These are phyloP conservation scores for Ophiosphaerella narmari DNA, from an alignment of 2,329 filamentous ascomycete species.

Conservation along the genomic window DNA sequence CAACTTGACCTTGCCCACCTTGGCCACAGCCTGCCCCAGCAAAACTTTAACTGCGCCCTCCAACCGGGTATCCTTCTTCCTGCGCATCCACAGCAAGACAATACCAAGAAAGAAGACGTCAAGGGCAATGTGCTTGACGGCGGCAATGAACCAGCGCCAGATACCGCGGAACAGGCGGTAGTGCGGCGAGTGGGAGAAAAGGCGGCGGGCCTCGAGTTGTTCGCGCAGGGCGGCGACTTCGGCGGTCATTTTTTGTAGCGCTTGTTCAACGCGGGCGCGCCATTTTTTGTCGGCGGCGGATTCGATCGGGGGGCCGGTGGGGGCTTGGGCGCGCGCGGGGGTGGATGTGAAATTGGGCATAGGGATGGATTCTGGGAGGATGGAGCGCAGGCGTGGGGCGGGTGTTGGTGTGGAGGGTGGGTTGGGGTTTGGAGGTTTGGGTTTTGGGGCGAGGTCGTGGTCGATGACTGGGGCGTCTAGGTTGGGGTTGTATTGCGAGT, in stretches of 20 bases:
- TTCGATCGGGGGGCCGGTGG: constrained; percentile 6
- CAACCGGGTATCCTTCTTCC: constrained; percentile 70
- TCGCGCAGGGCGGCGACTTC: constrained; percentile 92
- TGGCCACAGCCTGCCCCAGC: constrained; percentile 54
- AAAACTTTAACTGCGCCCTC: constrained; percentile 75
- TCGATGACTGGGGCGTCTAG: constrained; percentile 33
- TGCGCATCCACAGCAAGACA: constrained; percentile 73
- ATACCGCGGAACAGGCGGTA: constrained; percentile 62
- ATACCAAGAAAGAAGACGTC: constrained; percentile 70
- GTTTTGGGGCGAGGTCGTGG: constrained; percentile 14
- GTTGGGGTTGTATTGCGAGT: constrained; percentile 49
- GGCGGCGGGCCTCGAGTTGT: constrained; percentile 78
- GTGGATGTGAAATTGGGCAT: constrained; percentile 16
- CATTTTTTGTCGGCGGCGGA: constrained; percentile 62
- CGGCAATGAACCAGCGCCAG: constrained; percentile 68
- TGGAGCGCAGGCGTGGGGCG: constrained; percentile 17
- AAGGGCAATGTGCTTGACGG: constrained; percentile 73
- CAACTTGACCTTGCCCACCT: constrained; percentile 34
- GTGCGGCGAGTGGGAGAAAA: constrained; percentile 67
- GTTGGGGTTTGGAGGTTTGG: constrained; percentile 17
- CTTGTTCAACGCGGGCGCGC: constrained; percentile 81
- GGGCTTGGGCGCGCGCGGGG: not conserved
- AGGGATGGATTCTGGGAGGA: constrained; percentile 25
- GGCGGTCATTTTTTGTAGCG: constrained; percentile 85
- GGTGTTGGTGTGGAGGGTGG: constrained; percentile 22